phyloP scores from a whole-genome alignment of 768 basidiomycete genomes.

The Pleurotus sapidus region DNA sequence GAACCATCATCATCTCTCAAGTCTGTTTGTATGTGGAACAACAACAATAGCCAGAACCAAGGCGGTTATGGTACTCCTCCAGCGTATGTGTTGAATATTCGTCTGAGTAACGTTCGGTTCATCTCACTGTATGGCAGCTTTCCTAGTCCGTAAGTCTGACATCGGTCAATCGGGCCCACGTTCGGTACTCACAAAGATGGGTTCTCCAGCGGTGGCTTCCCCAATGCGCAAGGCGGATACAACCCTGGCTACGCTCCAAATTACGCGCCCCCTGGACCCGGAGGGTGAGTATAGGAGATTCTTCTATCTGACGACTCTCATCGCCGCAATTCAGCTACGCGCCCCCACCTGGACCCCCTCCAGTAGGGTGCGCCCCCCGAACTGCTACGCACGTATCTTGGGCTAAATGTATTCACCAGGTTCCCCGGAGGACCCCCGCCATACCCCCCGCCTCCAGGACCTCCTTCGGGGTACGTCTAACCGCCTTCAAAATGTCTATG shows the following conservation, averaged over 20 bases:
- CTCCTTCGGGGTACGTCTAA: slow-evolving; percentile 17
- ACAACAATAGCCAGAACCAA: slow-evolving; percentile 22
- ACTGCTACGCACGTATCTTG: background rate
- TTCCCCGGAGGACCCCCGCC: slow-evolving; percentile 1
- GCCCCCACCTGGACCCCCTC: slow-evolving; percentile 31
- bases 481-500: background rate
- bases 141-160: slow-evolving; percentile 22
- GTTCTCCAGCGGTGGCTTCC: slow-evolving; percentile 11
- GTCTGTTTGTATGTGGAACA: slow-evolving; percentile 27
- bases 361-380: slow-evolving; percentile 22
- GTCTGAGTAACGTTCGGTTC: slow-evolving; percentile 4
- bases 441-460: slow-evolving; percentile 15
- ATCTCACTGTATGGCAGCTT: slow-evolving; percentile 17
- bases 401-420: background rate
- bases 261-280: slow-evolving; percentile 16
- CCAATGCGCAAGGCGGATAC: slow-evolving; percentile 25
- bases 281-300: slow-evolving; percentile 4
- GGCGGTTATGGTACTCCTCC: slow-evolving; percentile 19
- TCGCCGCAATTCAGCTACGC: slow-evolving; percentile 20
- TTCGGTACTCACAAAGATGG: slow-evolving; percentile 4
- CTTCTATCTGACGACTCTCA: background rate
- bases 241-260: slow-evolving; percentile 40
- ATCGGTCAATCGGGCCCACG: slow-evolving; percentile 11
- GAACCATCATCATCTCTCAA: background rate
- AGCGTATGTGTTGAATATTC: slow-evolving; percentile 10